Evolutionary conservation across 2,329 filamentous ascomycete species (phyloP), one percentile per base, ranked within the genome.

Genomic region (Fusarium sp.): DNA sequence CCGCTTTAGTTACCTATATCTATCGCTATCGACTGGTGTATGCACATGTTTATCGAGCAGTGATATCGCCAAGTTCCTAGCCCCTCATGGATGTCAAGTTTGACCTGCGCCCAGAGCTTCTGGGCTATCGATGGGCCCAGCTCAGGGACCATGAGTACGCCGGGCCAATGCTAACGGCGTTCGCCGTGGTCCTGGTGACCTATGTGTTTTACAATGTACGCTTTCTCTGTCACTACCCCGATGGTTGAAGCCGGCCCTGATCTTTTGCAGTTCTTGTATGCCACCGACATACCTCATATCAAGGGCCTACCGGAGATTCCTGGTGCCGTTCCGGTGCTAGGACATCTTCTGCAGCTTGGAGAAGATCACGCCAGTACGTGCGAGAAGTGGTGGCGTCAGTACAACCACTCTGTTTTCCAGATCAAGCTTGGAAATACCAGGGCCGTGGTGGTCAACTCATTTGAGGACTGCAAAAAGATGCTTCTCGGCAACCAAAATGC

Each of bases 401-500:
- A 87, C 74, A 80, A 82, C 6, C 76, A 84, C 11, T 85, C 70
- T 4, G 58, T 72, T 0, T 72, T 72, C 32, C 70, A 72, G 50
- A 85, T 93, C 62, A 82, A 84, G 15, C 82, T 89, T 1, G 87
- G 87, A 12, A 89, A 89, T 32, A 56, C 52, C 30, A 56, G 52
- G 12, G 52, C 52, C 69, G 73, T 74, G 4, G 43, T 38, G 4
- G 93, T 92, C 69, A 95, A 95, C 78, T 91, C 89, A 4, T 95
- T 94, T 78, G 91, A 94, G 22, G 89, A 92, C 0, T 92, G 95
- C 47, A 90, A 89, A 65, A 87, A 92, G 72, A 85, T 96, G 20
- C 95, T 93, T 91, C 92, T 95, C 80, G 92, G 90, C 11, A 91
- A 95, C 77, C 93, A 95, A 78, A 93, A 93, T 0, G 88, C 93